These are phyloP conservation scores for Diaporthe sp. DNA, from an alignment of 2,329 filamentous ascomycete species.

Conservation along the genomic window DNA sequence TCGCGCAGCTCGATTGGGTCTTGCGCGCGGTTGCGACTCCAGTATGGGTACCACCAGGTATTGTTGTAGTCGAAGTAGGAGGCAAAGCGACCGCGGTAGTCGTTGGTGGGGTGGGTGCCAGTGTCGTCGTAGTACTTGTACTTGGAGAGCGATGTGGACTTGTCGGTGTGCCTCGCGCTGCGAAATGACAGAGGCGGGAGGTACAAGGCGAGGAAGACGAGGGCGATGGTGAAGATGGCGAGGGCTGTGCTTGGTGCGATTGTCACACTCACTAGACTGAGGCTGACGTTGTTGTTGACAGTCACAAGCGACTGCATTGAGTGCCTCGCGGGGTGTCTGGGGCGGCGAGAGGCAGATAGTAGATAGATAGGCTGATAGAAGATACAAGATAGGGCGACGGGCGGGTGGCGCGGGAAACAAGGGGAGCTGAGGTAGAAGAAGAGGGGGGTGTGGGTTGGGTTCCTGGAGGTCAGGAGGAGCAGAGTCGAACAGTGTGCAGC, in stretches of 20 bases:
- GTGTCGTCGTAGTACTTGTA: conserved; percentile 28
- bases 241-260: conserved; percentile 72
- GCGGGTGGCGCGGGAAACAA: conserved; percentile 34
- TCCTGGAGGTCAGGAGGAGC: neutral
- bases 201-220: conserved; percentile 67
- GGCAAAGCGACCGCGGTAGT: conserved; percentile 28
- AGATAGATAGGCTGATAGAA: neutral
- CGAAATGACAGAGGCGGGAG: conserved; percentile 50
- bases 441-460: neutral
- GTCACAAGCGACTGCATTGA: conserved; percentile 72
- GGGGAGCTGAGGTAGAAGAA: neutral
- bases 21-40: conserved; percentile 35
- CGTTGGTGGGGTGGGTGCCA: neutral
- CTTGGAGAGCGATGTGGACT: conserved; percentile 32
- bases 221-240: conserved; percentile 62
- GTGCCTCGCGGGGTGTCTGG: conserved; percentile 40
- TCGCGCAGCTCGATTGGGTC: conserved; percentile 43
- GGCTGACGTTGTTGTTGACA: conserved; percentile 73
- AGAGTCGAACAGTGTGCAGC: conserved; percentile 5
- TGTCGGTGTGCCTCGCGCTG: conserved; percentile 31
- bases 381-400: conserved; percentile 21
- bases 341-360: neutral
- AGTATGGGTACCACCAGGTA: conserved; percentile 33
- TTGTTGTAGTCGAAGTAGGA: conserved; percentile 36
- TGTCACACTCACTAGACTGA: conserved; percentile 71